Percentiles rank a stretch among this genome's conserved stretches.
phyloP scores from a whole-genome alignment of 2,329 filamentous ascomycete species.

The Byssochlamys sp. region DNA sequence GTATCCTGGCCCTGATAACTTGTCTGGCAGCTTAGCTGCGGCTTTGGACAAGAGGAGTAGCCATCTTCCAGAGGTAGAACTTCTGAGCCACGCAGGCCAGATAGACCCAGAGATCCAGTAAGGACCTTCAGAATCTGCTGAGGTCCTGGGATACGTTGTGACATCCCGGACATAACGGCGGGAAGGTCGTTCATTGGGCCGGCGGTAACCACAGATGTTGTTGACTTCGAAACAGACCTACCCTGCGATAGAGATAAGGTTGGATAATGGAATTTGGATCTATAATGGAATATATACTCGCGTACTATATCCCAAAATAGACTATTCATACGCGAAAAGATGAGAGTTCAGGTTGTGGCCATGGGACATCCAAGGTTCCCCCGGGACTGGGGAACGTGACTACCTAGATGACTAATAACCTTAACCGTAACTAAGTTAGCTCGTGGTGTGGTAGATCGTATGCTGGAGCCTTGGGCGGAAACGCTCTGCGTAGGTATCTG shows the following conservation, averaged over 20 bases:
- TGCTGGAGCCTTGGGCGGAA: background rate
- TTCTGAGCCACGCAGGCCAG: constrained; percentile 9
- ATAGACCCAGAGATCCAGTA: constrained; percentile 21
- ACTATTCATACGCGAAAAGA: background rate
- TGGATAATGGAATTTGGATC: background rate
- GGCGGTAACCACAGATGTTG: background rate
- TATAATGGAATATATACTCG: background rate
- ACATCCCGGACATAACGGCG: constrained; percentile 11
- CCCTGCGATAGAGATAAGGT: background rate
- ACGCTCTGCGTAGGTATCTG: background rate
- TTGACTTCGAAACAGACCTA: background rate
- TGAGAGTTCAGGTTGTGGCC: background rate
- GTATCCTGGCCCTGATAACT: constrained; percentile 51
- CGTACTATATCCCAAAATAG: background rate
- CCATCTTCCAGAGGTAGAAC: background rate
- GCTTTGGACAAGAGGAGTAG: constrained; percentile 22
- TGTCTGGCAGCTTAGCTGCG: constrained; percentile 54
- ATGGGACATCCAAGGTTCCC: background rate
- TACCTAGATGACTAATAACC: background rate
- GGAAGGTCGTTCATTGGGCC: background rate
- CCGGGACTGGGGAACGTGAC: background rate
- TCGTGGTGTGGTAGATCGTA: background rate
- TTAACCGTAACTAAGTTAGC: background rate
- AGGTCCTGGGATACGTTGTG: constrained; percentile 22
- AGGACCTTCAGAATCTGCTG: constrained; percentile 26